Conservation (phyloP, 345 rosid genomes). For the Leavenworthia alabamica region DNA sequence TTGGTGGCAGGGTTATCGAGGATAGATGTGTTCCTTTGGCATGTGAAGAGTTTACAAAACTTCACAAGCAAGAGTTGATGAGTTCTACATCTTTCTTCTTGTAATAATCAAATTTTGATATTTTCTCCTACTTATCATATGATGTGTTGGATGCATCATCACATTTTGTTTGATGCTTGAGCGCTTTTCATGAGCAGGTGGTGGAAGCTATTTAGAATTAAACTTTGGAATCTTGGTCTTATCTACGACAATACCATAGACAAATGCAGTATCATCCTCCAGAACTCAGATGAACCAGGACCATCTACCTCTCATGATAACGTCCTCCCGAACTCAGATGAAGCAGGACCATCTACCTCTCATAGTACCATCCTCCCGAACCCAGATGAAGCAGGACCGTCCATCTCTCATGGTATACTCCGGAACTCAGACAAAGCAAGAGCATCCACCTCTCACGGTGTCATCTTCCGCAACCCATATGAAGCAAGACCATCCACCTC, state of each 20-base stretch:
- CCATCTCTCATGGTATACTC: no score
- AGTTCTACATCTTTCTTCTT: slow-evolving; percentile 44
- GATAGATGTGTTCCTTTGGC: slow-evolving; percentile 86
- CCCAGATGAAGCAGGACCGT: no score
- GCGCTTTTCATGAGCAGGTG: slow-evolving; percentile 39
- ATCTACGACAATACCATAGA: slow-evolving; percentile 59
- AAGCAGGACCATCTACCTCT: not conserved
- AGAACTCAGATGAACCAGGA: not conserved
- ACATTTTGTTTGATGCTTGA: not conserved
- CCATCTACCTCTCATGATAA: no score
- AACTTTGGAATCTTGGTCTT: slow-evolving; percentile 64
- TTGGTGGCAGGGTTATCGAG: slow-evolving; percentile 58
- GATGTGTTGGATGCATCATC: not conserved
- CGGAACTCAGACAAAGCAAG: no score
- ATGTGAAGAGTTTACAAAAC: slow-evolving; percentile 67
- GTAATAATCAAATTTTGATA: slow-evolving; percentile 29
- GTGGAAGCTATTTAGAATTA: slow-evolving; percentile 64
- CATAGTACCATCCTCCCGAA: no score
- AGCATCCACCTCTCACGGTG: not conserved
- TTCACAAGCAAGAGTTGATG: slow-evolving; percentile 48
- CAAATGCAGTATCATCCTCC: slow-evolving; percentile 48
- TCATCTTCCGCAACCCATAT: slow-evolving; percentile 27
- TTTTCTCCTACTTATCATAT: not conserved
- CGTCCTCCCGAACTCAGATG: not conserved
- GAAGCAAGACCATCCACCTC: not conserved